A percentile compares a stretch with the other conserved stretches of the same genome.
These are phyloP conservation scores for Penicillium herquei DNA, from an alignment of 495 filamentous ascomycete genomes.

Conservation along the genomic window DNA sequence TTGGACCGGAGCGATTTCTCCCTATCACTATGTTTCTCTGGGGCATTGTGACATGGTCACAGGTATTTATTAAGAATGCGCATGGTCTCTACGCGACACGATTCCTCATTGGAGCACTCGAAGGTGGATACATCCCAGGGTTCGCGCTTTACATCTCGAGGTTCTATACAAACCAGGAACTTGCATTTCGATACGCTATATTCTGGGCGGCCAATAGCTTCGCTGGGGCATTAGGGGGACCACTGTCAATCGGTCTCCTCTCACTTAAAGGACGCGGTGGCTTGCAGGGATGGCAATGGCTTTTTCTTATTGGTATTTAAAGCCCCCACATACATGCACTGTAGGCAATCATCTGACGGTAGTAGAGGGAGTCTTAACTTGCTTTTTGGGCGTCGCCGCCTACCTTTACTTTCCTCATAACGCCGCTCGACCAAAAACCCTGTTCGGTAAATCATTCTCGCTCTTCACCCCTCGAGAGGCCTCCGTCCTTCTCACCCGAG, in stretches of 20 bases:
- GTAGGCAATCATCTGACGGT: not conserved
- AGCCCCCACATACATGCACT: not conserved
- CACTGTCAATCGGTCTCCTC: constrained; percentile 4
- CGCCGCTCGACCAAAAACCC: not conserved
- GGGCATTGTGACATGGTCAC: constrained; percentile 21
- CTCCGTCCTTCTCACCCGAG: constrained; percentile 2
- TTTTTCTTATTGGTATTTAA: constrained; percentile 6
- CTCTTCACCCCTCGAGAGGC: not conserved
- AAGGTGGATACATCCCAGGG: constrained; percentile 41
- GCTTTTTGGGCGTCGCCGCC: not conserved
- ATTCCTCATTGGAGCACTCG: constrained; percentile 37
- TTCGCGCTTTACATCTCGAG: constrained; percentile 40
- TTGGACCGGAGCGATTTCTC: constrained; percentile 18
- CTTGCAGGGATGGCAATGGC: constrained; percentile 3
- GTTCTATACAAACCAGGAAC: constrained; percentile 14
- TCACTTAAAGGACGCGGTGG: constrained; percentile 1
- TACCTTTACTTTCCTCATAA: constrained; percentile 7
- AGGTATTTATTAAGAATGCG: constrained; percentile 29
- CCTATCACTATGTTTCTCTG: constrained; percentile 21
- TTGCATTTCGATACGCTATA: constrained; percentile 6
- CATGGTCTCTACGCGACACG: constrained; percentile 33
- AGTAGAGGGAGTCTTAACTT: constrained; percentile 1
- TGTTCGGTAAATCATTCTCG: constrained; percentile 1
- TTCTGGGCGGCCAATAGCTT: constrained; percentile 8
- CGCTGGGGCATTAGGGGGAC: constrained; percentile 2